Conservation (phyloP, 352 stramenopile species). For the Phytophthora sansomeana region DNA sequence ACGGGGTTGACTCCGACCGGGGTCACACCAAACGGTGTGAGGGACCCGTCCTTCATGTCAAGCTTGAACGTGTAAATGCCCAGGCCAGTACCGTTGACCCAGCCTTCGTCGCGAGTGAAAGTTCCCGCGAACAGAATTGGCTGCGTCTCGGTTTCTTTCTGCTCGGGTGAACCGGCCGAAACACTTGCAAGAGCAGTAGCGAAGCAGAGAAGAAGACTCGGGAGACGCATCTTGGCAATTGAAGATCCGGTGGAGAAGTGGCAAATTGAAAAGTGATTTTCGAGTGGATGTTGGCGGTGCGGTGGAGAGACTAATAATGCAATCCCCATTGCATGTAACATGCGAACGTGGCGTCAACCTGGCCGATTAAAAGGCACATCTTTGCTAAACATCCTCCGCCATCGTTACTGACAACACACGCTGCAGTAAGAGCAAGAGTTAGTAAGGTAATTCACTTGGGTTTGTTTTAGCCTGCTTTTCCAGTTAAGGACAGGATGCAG, state of each 20-base stretch:
- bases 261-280: slow-evolving; percentile 27
- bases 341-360: too few relatives aligned
- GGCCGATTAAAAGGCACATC: too few relatives aligned
- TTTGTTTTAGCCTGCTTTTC: too few relatives aligned
- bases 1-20: slow-evolving; percentile 74
- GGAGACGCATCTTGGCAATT: slow-evolving; percentile 30
- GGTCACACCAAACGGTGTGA: slow-evolving; percentile 47
- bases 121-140: slow-evolving; percentile 60
- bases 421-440: too few relatives aligned
- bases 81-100: slow-evolving; percentile 71
- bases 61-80: slow-evolving; percentile 71
- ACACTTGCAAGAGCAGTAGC: slow-evolving; percentile 19
- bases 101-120: slow-evolving; percentile 77
- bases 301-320: neutral
- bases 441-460: too few relatives aligned
- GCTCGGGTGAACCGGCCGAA: slow-evolving; percentile 27
- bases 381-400: too few relatives aligned
- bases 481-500: too few relatives aligned
- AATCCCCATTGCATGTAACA: too few relatives aligned
- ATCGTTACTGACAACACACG: too few relatives aligned
- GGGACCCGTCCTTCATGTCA: slow-evolving; percentile 46
- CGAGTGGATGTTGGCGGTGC: neutral
- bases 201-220: slow-evolving; percentile 31
- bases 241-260: neutral
- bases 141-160: slow-evolving; percentile 16